Evolutionary conservation across 441 rosid species (phyloP).

Genomic region (Daphne laureola): DNA sequence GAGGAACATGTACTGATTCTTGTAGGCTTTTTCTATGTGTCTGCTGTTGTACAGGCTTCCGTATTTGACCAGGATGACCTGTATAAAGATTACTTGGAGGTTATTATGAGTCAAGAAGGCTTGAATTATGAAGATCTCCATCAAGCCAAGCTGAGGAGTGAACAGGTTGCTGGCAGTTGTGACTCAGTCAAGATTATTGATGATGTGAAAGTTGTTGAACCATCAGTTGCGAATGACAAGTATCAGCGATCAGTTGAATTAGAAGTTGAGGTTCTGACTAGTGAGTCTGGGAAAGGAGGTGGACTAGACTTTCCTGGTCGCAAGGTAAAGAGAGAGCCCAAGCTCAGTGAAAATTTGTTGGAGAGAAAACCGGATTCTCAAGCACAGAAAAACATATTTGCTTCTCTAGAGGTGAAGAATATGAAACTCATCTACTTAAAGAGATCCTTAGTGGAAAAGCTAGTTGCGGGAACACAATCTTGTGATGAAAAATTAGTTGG

Average conservation of each 20-base stretch:
- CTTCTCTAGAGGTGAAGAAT: constrained; percentile 33
- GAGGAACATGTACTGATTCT: not conserved
- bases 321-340: constrained; percentile 14
- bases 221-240: no score
- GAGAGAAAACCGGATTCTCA: constrained; percentile 21
- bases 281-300: no score
- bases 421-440: constrained; percentile 47
- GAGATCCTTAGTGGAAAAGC: constrained; percentile 40
- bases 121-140: constrained; percentile 21
- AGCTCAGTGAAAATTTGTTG: constrained; percentile 1
- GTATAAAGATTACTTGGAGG: constrained; percentile 34
- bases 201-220: constrained; percentile 5
- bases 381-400: constrained; percentile 29
- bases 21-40: not conserved
- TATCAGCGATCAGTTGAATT: no score
- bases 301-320: no score
- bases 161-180: constrained; percentile 5
- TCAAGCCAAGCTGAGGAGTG: constrained; percentile 13
- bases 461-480: constrained; percentile 26
- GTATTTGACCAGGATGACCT: constrained; percentile 22
- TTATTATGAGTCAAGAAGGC: constrained; percentile 23
- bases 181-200: constrained; percentile 10
- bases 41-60: constrained; percentile 21
- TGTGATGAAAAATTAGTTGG: constrained; percentile 45
- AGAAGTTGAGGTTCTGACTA: no score